Base-by-base conservation (phyloP, 257 asterid genomes). In the Linaria vulgaris region DNA sequence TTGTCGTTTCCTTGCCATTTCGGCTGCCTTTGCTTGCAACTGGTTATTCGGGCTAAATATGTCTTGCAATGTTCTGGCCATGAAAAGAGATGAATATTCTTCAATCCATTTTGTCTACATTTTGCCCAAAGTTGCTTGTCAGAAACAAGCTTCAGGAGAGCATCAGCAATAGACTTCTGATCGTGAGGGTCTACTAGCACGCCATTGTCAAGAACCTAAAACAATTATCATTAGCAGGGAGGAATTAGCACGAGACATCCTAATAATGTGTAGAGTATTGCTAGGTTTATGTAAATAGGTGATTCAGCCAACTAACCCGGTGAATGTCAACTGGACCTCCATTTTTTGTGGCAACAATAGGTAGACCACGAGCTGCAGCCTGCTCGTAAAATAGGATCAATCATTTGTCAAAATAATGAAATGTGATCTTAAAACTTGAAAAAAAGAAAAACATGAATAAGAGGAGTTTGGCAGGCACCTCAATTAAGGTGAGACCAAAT, bases 311-410 rank as follows among this genome's bases (percentile, higher is more conserved):
- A 70, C 84, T 43, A 59, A 87, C 94, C 88, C 85, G 82, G 48
- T 87, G 90, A 76, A 87, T 87, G 74, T 87, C 96, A 67, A 85
- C 94, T 17, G 96, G 96, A 27, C 96, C 96, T 74, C 96, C 96
- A 69, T 87, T 87, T 76, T 74, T 80, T 12, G 96, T 87, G 68
- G 96, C 96, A 56, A 87, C 94, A 64, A 85, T 87, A 3, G 96
- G 96, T 69, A 87, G 75, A 65, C 96, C 96, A 64, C 87, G 83
- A 61, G 96, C 94, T 67, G 94, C 96, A 48, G 96, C 94, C 95
- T 87, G 81, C 51, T 41, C 10, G 47, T 16, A 44, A n/a, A 70
- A 41, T 67, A 70, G n/a, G 44, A 63, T 50, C 15, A 21, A 47
- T 46, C 17, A 52, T 13, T 69, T 17, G 24, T 44, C 17, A 27